These are phyloP conservation scores for Chlorella sp. DNA, from an alignment of 139 green algal species.

Conservation along the genomic window DNA sequence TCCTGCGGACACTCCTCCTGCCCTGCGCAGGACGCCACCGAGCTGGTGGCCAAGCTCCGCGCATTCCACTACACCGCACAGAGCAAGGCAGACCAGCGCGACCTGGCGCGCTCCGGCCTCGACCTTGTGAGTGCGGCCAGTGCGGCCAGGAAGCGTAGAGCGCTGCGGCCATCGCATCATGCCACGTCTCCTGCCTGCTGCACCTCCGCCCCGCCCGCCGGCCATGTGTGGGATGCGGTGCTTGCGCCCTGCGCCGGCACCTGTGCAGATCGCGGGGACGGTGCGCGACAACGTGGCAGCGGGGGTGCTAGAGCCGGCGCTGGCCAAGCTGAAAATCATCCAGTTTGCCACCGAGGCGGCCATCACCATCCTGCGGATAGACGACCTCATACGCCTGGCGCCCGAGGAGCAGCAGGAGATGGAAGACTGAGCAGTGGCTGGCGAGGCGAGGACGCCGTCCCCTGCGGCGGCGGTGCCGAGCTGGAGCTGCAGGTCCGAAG, in stretches of 20 bases:
- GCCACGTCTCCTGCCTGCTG: too few species aligned
- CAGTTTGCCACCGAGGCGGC: constrained; percentile 99
- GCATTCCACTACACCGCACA: constrained; percentile 94
- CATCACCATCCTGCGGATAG: constrained; percentile 98
- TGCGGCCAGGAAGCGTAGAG: too few species aligned
- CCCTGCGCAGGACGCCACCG: constrained; percentile 84
- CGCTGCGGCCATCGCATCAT: too few species aligned
- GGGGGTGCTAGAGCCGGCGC: constrained; percentile 94
- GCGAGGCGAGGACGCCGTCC: too few species aligned
- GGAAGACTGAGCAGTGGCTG: constrained; percentile 33
- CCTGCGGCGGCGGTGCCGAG: too few species aligned
- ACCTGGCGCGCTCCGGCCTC: constrained; percentile 60
- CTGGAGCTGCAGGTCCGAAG: too few species aligned
- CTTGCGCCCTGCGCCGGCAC: neutral
- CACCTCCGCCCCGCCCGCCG: too few species aligned
- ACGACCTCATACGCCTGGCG: constrained; percentile 95
- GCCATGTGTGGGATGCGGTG: neutral
- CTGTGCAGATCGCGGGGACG: constrained; percentile 50
- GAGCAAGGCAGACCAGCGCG: constrained; percentile 14
- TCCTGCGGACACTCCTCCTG: neutral
- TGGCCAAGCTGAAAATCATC: constrained; percentile 97
- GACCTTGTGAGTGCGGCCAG: too few species aligned
- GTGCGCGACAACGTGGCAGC: constrained; percentile 91
- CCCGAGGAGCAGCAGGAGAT: constrained; percentile 66
- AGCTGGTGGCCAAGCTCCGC: constrained; percentile 93